Evolutionary conservation across 441 rosid genomes (phyloP).

Genomic region (Cnidoscolus chayamansa): DNA sequence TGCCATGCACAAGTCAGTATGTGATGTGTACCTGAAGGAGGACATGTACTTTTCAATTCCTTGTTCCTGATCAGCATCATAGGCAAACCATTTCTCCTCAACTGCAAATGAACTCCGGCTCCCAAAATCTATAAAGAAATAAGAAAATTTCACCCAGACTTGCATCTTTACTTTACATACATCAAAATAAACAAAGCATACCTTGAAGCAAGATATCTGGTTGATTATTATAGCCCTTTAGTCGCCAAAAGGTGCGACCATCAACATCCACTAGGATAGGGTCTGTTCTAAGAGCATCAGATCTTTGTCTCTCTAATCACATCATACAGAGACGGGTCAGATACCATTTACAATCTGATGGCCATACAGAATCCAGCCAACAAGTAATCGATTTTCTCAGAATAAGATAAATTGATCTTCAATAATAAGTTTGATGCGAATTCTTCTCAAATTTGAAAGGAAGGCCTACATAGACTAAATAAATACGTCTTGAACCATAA

Average conservation of each 20-base stretch:
- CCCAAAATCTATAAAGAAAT: conserved; percentile 43
- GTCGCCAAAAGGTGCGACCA: conserved; percentile 61
- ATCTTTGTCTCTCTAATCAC: conserved; percentile 41
- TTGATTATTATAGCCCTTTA: conserved; percentile 39
- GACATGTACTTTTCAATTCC: conserved; percentile 64
- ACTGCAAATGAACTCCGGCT: conserved; percentile 29
- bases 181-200: conserved; percentile 19
- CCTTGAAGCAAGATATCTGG: conserved; percentile 71
- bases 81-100: conserved; percentile 66
- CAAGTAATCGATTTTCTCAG: neutral
- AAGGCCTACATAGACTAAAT: neutral
- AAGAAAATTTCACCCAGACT: neutral
- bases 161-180: conserved; percentile 6
- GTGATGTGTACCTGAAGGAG: conserved; percentile 36
- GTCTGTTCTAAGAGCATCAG: conserved; percentile 66
- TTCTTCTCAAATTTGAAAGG: neutral
- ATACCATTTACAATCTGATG: neutral
- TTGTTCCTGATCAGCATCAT: conserved; percentile 50
- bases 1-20: neutral
- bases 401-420: neutral
- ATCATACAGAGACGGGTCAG: conserved; percentile 15
- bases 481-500: neutral
- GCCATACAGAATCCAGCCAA: conserved; percentile 5
- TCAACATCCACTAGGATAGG: conserved; percentile 41
- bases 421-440: no score